Percentiles rank a stretch among this genome's conserved stretches.
phyloP scores from a whole-genome alignment of 2,329 filamentous ascomycete species.

The Penicillium sp. region DNA sequence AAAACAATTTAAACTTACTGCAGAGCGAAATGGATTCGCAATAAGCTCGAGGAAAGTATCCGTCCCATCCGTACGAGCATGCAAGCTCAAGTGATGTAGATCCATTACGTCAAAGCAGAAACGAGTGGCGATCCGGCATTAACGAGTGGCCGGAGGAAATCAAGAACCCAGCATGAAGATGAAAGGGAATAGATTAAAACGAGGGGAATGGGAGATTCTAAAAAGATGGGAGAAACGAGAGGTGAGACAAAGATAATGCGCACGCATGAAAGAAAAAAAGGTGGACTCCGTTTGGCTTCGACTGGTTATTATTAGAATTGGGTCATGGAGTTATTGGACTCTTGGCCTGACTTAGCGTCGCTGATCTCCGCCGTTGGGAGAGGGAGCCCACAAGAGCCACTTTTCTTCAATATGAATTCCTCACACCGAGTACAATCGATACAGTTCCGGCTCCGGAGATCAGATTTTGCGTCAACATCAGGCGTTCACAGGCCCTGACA shows the following conservation, averaged over 20 bases:
- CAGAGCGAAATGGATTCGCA: conserved; percentile 47
- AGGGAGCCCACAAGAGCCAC: background rate
- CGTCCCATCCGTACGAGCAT: conserved; percentile 28
- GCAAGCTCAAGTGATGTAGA: conserved; percentile 22
- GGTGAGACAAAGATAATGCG: conserved; percentile 20
- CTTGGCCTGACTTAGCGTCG: background rate
- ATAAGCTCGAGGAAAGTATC: conserved; percentile 48
- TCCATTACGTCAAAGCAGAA: conserved; percentile 29
- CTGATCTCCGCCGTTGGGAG: conserved; percentile 13
- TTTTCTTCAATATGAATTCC: background rate
- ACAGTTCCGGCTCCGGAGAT: background rate
- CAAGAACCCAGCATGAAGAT: conserved; percentile 17
- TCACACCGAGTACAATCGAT: background rate
- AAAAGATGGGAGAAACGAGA: conserved; percentile 8
- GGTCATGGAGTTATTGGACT: background rate
- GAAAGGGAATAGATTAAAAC: conserved; percentile 11
- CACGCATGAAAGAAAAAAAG: conserved; percentile 23
- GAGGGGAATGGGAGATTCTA: conserved; percentile 6
- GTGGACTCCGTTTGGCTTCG: conserved; percentile 14
- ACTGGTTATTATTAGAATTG: conserved; percentile 23
- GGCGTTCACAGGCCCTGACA: conserved; percentile 9
- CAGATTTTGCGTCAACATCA: conserved; percentile 5
- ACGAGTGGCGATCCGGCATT: conserved; percentile 20
- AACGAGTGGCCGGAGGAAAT: conserved; percentile 14
- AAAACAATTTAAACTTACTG: conserved; percentile 32